Conservation (phyloP, 2,329 filamentous ascomycete species). For the Oidium heveae region DNA sequence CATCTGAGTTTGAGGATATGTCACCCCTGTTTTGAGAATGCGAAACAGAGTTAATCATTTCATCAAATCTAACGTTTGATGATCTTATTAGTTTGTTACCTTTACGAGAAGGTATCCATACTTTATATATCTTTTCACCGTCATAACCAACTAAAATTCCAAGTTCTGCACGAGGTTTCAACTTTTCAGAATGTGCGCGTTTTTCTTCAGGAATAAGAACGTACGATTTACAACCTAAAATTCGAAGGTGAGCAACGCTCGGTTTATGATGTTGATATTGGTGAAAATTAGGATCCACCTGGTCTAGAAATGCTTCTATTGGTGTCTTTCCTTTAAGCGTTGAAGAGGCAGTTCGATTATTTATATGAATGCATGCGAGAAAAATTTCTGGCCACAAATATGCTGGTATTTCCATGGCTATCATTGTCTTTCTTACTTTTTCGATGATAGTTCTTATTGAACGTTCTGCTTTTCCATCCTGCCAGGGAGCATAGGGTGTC, state of each 20-base stretch:
- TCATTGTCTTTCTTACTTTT: background rate
- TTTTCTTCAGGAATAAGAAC: constrained; percentile 1
- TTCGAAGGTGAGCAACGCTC: background rate
- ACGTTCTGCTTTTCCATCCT: constrained; percentile 1
- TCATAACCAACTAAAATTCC: background rate
- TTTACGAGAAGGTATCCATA: background rate
- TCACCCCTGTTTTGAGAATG: background rate
- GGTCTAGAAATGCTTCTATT: background rate
- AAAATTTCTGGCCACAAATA: background rate
- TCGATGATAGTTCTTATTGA: background rate
- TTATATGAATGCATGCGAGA: background rate
- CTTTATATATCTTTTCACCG: background rate
- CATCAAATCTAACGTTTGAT: constrained; percentile 1
- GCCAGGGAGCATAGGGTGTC: background rate
- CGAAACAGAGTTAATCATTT: background rate
- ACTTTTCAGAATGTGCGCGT: background rate
- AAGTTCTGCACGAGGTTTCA: background rate
- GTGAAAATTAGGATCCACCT: background rate
- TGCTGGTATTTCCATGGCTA: background rate
- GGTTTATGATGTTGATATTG: constrained; percentile 1
- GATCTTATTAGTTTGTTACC: background rate
- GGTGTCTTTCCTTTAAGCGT: background rate
- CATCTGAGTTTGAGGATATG: background rate
- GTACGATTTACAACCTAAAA: background rate
- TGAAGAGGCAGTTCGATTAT: background rate